Evolutionary conservation across 345 rosid genomes (phyloP).

Genomic region (Carallia brachiata): DNA sequence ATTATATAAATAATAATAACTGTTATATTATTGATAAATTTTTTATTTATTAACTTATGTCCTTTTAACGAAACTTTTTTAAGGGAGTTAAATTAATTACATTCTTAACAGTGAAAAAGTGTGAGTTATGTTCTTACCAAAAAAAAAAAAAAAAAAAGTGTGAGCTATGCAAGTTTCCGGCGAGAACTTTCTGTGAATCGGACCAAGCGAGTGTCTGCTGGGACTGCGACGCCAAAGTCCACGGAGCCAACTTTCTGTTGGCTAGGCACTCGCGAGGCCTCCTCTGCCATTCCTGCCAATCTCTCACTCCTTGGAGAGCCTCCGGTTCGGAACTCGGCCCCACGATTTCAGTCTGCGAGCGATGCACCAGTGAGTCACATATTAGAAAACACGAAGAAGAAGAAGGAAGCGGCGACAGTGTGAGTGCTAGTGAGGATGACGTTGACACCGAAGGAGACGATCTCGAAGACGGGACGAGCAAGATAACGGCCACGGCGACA

Average conservation of each 20-base stretch:
- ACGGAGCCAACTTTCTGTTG: constrained; percentile 75
- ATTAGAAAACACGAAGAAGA: constrained; percentile 5
- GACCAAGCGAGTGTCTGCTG: constrained; percentile 73
- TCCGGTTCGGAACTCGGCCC: constrained; percentile 51
- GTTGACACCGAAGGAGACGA: background rate
- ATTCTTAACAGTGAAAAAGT: constrained; percentile 37
- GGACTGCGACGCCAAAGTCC: constrained; percentile 66
- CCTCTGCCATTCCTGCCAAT: constrained; percentile 53
- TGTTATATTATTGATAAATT: too few species aligned
- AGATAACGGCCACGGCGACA: constrained; percentile 39
- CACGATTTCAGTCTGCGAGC: constrained; percentile 49
- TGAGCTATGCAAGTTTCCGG: constrained; percentile 53
- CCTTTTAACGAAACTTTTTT: too few species aligned
- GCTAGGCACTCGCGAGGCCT: constrained; percentile 57
- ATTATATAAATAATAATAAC: too few species aligned
- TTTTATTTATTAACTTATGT: too few species aligned
- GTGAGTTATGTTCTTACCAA: constrained; percentile 2
- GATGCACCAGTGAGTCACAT: constrained; percentile 23
- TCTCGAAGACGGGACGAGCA: constrained; percentile 9
- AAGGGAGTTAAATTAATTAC: too few species aligned
- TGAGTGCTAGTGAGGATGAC: constrained; percentile 7
- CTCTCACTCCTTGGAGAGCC: constrained; percentile 61
- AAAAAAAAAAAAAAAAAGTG: too few species aligned
- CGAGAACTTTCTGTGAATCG: constrained; percentile 59
- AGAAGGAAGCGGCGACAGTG: constrained; percentile 13